Conservation (phyloP, 805 yeast species). For the Dipodascopsis uninucleata region DNA sequence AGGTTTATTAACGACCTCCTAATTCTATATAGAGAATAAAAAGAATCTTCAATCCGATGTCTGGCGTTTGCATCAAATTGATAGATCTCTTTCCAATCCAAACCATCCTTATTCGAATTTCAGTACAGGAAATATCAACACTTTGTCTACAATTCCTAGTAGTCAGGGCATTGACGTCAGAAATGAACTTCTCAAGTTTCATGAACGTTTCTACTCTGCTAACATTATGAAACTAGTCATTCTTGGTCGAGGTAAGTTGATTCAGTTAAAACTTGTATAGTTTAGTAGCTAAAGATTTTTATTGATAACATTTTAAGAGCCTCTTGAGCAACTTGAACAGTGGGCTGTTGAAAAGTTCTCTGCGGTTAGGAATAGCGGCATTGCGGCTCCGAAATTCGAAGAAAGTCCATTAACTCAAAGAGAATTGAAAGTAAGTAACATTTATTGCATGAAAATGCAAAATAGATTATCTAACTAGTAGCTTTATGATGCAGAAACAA, state of each 20-base stretch:
- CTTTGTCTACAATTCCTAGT: conserved; percentile 66
- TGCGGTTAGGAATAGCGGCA: conserved; percentile 52
- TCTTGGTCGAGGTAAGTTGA: conserved; percentile 52
- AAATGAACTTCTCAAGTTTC: conserved; percentile 72
- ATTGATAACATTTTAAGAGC: conserved; percentile 41
- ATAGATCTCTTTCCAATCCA: conserved; percentile 66
- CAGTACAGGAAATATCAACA: conserved; percentile 80
- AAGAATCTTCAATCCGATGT: conserved; percentile 85
- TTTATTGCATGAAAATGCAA: no score
- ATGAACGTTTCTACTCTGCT: conserved; percentile 69
- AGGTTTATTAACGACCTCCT: conserved; percentile 70
- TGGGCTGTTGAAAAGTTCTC: conserved; percentile 71
- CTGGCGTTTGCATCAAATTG: conserved; percentile 87
- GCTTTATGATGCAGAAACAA: conserved; percentile 40
- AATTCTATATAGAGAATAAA: conserved; percentile 77
- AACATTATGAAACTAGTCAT: conserved; percentile 85
- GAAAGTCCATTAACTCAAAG: conserved; percentile 48
- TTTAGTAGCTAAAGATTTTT: not conserved
- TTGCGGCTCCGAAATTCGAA: conserved; percentile 41
- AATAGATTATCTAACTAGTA: not conserved
- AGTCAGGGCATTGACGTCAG: conserved; percentile 66
- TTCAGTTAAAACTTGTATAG: no score
- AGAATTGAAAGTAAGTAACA: conserved; percentile 38
- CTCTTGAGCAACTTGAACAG: conserved; percentile 61
- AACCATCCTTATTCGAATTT: conserved; percentile 82